These are phyloP conservation scores for Hymenochaete sp. DNA, from an alignment of 1,284 basidiomycete species.

Conservation along the genomic window DNA sequence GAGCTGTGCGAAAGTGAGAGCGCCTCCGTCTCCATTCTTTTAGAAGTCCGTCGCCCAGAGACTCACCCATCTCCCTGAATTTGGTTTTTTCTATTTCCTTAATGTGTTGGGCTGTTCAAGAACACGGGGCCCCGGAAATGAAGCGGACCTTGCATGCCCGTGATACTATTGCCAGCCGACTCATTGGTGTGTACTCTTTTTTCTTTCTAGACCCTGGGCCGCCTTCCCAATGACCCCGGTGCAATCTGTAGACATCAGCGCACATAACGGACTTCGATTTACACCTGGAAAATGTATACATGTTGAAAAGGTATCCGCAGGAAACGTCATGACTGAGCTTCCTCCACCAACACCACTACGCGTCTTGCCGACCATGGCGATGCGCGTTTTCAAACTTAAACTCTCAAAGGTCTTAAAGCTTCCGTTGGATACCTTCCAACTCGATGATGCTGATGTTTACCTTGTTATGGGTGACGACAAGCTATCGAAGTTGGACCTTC, in stretches of 20 bases:
- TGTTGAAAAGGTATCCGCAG: too few relatives aligned
- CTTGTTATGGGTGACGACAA: conserved; percentile 41
- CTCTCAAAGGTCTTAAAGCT: conserved; percentile 36
- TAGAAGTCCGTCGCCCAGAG: too few relatives aligned
- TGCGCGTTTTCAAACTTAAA: conserved; percentile 48
- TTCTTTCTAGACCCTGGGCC: neutral
- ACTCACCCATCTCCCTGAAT: too few relatives aligned
- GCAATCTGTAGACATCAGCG: conserved; percentile 4
- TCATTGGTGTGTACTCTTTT: conserved; percentile 44
- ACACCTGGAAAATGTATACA: too few relatives aligned
- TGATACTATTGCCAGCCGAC: conserved; percentile 50
- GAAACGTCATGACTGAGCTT: conserved; percentile 4
- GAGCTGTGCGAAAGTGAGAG: conserved; percentile 53
- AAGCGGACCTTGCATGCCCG: conserved; percentile 27
- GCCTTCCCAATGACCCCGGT: too few relatives aligned
- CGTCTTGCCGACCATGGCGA: conserved; percentile 57
- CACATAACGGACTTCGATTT: conserved; percentile 4
- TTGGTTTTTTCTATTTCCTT: too few relatives aligned
- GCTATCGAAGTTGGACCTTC: conserved; percentile 36
- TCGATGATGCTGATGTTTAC: conserved; percentile 34
- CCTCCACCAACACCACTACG: conserved; percentile 32
- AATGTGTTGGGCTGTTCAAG: conserved; percentile 29
- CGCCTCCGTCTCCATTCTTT: conserved; percentile 11
- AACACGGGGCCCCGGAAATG: conserved; percentile 50
- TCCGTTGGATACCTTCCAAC: conserved; percentile 6